These are phyloP conservation scores for Dactylonectria macrodidyma DNA, from an alignment of 2,329 filamentous ascomycete genomes.

Conservation along the genomic window DNA sequence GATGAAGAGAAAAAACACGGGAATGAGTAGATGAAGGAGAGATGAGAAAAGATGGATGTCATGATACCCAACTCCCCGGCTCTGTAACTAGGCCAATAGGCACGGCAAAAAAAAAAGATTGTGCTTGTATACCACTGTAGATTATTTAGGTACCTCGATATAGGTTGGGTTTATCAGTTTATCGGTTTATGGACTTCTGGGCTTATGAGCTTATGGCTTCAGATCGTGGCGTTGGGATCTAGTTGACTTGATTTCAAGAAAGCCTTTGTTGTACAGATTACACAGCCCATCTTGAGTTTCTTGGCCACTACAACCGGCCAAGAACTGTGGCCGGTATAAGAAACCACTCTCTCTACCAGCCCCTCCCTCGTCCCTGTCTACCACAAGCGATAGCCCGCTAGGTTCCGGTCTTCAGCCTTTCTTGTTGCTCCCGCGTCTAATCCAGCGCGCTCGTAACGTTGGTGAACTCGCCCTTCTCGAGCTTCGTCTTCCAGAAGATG, in stretches of 20 bases:
- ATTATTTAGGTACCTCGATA: slow-evolving; percentile 13
- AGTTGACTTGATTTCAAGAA: slow-evolving; percentile 40
- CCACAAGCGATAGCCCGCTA: slow-evolving; percentile 15
- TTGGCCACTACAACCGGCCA: slow-evolving; percentile 16
- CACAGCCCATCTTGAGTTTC: slow-evolving; percentile 38
- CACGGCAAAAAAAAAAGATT: background rate
- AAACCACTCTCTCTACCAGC: slow-evolving; percentile 41
- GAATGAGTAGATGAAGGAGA: background rate
- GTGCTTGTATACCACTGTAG: slow-evolving; percentile 31
- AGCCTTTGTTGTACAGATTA: slow-evolving; percentile 50
- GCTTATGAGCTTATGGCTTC: slow-evolving; percentile 6
- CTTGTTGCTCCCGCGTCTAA: slow-evolving; percentile 47
- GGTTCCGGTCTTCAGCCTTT: slow-evolving; percentile 9
- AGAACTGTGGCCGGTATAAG: slow-evolving; percentile 29
- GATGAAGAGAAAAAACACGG: slow-evolving; percentile 48
- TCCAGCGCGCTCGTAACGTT: slow-evolving; percentile 88
- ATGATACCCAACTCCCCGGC: background rate
- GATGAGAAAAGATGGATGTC: background rate
- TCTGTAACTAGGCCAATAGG: slow-evolving; percentile 20
- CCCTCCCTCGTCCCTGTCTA: slow-evolving; percentile 26
- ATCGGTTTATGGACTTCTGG: no score
- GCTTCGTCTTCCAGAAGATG: slow-evolving; percentile 99
- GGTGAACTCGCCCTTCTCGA: slow-evolving; percentile 98
- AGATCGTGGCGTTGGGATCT: slow-evolving; percentile 17
- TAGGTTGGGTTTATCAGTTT: no score